Evolutionary conservation across 2,329 filamentous ascomycete species (phyloP).

Genomic region (Fusarium sp.): DNA sequence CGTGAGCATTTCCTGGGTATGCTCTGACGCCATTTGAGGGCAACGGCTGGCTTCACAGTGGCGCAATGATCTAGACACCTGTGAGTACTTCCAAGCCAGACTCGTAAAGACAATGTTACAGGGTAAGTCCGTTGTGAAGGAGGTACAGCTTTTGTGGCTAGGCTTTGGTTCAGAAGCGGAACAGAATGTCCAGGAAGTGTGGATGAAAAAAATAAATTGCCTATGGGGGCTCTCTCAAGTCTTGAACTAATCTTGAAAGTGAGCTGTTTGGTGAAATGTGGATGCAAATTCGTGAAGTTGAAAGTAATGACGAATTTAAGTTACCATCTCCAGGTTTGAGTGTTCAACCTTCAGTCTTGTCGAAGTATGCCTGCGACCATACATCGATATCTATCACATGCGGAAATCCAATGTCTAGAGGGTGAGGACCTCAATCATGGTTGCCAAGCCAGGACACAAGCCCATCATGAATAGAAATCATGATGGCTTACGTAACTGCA

Average conservation of each 20-base stretch:
- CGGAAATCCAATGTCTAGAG: background rate
- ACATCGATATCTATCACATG: background rate
- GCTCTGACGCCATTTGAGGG: too few relatives aligned
- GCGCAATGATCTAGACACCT: too few relatives aligned
- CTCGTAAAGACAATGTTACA: constrained; percentile 5
- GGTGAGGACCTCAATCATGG: background rate
- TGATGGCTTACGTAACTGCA: constrained; percentile 39
- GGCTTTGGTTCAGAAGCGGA: constrained; percentile 19
- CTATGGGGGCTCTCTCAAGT: constrained; percentile 50
- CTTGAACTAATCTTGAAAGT: constrained; percentile 53
- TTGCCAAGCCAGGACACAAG: constrained; percentile 1
- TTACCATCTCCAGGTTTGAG: constrained; percentile 52
- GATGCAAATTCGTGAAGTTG: constrained; percentile 41
- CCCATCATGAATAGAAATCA: constrained; percentile 26
- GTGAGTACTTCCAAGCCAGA: too few relatives aligned
- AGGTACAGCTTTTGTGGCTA: constrained; percentile 49
- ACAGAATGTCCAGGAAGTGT: constrained; percentile 50
- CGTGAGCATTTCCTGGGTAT: too few relatives aligned
- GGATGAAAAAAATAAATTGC: constrained; percentile 45
- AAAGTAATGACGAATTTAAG: constrained; percentile 50
- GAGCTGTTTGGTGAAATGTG: constrained; percentile 53
- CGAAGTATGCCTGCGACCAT: too few relatives aligned
- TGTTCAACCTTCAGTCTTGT: constrained; percentile 3
- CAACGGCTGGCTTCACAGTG: too few relatives aligned
- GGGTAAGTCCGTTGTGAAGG: constrained; percentile 23